Evolutionary conservation across 495 filamentous ascomycete genomes (phyloP).

Genomic region (Penicillium soppii): DNA sequence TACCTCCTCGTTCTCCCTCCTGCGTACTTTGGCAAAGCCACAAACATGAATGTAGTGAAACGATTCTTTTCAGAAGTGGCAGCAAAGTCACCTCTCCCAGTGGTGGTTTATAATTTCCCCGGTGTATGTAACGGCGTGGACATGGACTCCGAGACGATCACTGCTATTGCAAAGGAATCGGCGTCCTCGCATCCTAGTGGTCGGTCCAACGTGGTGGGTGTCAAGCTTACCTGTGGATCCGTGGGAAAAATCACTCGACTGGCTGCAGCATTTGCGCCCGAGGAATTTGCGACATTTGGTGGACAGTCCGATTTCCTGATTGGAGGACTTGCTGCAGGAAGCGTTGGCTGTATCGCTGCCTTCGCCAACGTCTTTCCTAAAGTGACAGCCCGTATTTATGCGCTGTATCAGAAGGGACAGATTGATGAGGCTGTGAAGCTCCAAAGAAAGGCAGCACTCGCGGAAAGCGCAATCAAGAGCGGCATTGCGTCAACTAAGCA

Average conservation of each 20-base stretch:
- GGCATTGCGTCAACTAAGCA: conserved; percentile 68
- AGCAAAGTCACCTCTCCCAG: conserved; percentile 46
- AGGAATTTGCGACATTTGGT: conserved; percentile 63
- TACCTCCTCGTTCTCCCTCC: conserved; percentile 61
- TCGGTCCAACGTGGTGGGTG: conserved; percentile 56
- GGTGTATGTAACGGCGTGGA: conserved; percentile 71
- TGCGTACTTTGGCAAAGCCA: conserved; percentile 62
- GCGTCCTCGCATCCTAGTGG: conserved; percentile 46
- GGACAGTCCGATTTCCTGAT: conserved; percentile 72
- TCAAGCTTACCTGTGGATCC: conserved; percentile 68
- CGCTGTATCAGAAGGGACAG: conserved; percentile 63
- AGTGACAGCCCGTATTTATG: conserved; percentile 59
- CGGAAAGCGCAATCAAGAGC: conserved; percentile 80
- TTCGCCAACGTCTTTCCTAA: conserved; percentile 69
- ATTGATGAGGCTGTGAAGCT: conserved; percentile 63
- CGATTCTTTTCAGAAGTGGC: conserved; percentile 60
- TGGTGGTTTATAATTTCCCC: conserved; percentile 71
- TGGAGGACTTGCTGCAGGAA: conserved; percentile 44
- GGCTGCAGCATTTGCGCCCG: conserved; percentile 50
- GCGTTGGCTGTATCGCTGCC: conserved; percentile 61
- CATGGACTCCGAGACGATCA: conserved; percentile 60
- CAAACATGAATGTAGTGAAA: conserved; percentile 54
- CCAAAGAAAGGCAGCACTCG: conserved; percentile 70
- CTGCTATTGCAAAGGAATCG: conserved; percentile 43
- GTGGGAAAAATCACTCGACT: conserved; percentile 66